Evolutionary conservation across 2,329 filamentous ascomycete genomes (phyloP).

Genomic region (Onygenales sp.): DNA sequence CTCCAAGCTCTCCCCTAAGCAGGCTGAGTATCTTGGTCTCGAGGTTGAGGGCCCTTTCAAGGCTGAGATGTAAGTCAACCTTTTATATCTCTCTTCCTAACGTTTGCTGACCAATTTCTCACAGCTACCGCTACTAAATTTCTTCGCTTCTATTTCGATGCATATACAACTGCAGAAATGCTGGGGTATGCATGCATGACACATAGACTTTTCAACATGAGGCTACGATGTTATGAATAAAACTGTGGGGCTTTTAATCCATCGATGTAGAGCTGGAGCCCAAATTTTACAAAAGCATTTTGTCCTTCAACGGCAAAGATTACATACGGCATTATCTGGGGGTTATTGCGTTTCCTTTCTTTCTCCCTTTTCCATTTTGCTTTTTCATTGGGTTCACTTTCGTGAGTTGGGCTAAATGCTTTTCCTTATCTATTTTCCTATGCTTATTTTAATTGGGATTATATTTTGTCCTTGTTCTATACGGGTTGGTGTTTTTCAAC

Average conservation of each 20-base stretch:
- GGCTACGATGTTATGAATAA: slow-evolving; percentile 53
- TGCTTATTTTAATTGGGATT: not conserved
- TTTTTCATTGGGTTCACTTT: not conserved
- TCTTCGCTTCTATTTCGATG: slow-evolving; percentile 13
- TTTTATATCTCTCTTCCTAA: not conserved
- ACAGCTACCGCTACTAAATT: slow-evolving; percentile 59
- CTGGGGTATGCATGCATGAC: slow-evolving; percentile 17
- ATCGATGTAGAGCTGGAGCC: slow-evolving; percentile 36
- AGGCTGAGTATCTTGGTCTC: slow-evolving; percentile 92
- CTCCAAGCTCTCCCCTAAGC: slow-evolving; percentile 69
- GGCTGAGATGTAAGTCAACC: slow-evolving; percentile 63
- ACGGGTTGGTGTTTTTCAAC: slow-evolving; percentile 2
- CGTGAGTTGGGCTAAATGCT: not conserved
- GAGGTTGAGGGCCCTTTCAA: slow-evolving; percentile 87
- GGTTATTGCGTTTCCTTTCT: not conserved
- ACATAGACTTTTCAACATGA: slow-evolving; percentile 45
- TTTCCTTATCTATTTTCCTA: not conserved
- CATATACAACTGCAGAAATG: slow-evolving; percentile 14
- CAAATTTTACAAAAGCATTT: slow-evolving; percentile 13
- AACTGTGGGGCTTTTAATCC: slow-evolving; percentile 30
- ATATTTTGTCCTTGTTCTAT: not conserved
- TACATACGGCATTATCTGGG: slow-evolving; percentile 2
- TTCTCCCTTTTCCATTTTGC: not conserved
- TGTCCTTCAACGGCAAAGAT: slow-evolving; percentile 53
- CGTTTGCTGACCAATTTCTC: slow-evolving; percentile 18